Evolutionary conservation across 2,329 filamentous ascomycete genomes (phyloP).

Genomic region (Ceratocystis smalleyi): DNA sequence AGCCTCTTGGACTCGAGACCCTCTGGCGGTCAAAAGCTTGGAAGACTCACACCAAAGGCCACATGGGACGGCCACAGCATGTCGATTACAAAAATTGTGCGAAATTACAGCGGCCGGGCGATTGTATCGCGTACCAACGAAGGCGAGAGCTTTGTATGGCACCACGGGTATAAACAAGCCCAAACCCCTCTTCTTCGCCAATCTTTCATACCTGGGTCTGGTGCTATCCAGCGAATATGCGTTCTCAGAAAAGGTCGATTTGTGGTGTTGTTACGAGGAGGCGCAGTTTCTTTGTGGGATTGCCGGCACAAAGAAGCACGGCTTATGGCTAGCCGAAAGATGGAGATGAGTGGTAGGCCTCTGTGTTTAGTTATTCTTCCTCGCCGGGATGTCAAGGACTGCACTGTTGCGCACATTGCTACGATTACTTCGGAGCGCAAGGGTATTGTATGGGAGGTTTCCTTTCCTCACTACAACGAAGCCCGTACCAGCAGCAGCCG

Average conservation of each 20-base stretch:
- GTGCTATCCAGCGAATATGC: slow-evolving; percentile 66
- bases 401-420: slow-evolving; percentile 54
- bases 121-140: slow-evolving; percentile 66
- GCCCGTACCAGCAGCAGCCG: slow-evolving; percentile 5
- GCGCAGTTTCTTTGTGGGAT: slow-evolving; percentile 64
- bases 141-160: slow-evolving; percentile 74
- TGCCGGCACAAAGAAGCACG: slow-evolving; percentile 44
- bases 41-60: slow-evolving; percentile 45
- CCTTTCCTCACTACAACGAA: slow-evolving; percentile 36
- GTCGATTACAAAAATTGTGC: slow-evolving; percentile 69
- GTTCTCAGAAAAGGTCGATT: slow-evolving; percentile 63
- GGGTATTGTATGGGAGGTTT: slow-evolving; percentile 68
- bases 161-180: slow-evolving; percentile 36
- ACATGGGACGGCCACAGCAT: slow-evolving; percentile 75
- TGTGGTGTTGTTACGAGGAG: slow-evolving; percentile 62
- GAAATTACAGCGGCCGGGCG: slow-evolving; percentile 65
- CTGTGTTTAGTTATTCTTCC: slow-evolving; percentile 68
- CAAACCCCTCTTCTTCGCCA: slow-evolving; percentile 32
- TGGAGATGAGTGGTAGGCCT: slow-evolving; percentile 45
- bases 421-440: slow-evolving; percentile 64
- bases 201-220: slow-evolving; percentile 49
- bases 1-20: slow-evolving; percentile 57
- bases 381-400: slow-evolving; percentile 38
- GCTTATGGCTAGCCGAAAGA: slow-evolving; percentile 38
- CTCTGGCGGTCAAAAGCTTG: slow-evolving; percentile 34